These are phyloP conservation scores for Cucurbita moschata DNA, from an alignment of 306 rosid species.

Conservation along the genomic window DNA sequence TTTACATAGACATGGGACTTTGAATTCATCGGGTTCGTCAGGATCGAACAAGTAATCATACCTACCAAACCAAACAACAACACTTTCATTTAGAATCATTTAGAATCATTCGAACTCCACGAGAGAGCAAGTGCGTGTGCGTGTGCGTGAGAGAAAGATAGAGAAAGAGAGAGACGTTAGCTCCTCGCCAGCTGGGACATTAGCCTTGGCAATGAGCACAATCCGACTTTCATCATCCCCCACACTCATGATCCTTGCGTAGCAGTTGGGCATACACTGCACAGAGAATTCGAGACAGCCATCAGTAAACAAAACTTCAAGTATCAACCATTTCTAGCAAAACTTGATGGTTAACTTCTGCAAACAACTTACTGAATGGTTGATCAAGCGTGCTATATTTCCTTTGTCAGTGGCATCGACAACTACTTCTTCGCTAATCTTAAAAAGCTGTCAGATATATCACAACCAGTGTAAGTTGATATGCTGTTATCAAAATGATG, in stretches of 20 bases:
- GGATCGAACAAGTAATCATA: constrained; percentile 98
- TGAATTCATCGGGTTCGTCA: constrained; percentile 86
- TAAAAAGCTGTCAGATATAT: constrained; percentile 55
- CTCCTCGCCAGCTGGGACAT: constrained; percentile 67
- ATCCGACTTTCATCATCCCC: constrained; percentile 92
- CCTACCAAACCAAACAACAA: constrained; percentile 35
- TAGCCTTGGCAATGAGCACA: constrained; percentile 88
- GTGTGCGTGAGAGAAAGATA: neutral
- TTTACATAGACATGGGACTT: constrained; percentile 97
- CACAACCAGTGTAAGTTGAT: neutral
- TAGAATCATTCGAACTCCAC: neutral
- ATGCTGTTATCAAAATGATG: neutral
- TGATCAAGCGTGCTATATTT: constrained; percentile 90
- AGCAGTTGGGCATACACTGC: constrained; percentile 98
- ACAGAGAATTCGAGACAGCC: neutral
- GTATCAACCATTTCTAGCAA: neutral
- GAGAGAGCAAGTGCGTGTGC: neutral
- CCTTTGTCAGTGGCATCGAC: constrained; percentile 99
- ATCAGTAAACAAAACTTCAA: neutral
- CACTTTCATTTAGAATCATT: neutral
- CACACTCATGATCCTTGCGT: constrained; percentile 98
- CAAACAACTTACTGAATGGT: constrained; percentile 75
- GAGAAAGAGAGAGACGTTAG: constrained; percentile 42
- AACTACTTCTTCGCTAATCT: constrained; percentile 97
- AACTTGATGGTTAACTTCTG: neutral